Base-by-base conservation (phyloP, 805 yeast species). In the Cyberlindnera amylophila region DNA sequence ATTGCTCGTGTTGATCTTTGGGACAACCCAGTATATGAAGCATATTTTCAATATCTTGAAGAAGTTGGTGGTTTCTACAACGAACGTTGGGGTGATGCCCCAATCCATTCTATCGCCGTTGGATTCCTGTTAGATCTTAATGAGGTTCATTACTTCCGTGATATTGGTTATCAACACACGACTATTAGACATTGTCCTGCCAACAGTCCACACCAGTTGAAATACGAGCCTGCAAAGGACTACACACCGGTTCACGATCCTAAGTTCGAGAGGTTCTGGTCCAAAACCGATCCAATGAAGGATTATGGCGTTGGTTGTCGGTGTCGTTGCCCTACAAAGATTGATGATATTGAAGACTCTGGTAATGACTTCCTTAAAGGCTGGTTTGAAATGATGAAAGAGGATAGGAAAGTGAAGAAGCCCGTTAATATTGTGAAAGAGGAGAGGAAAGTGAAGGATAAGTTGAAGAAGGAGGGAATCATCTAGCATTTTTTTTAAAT, bases 71-170 rank as follows among this genome's bases (percentile, higher is more conserved):
- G 98, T 0, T 90, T 91, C 58, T 89, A 81, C 72, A 73, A 75
- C 41, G 96, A 93, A 61, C 69, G 99, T 56, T 91, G 98, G 98
- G 98, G 98, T 2, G 98, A 91, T 70, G 96, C 97, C 0, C 96
- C 97, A 0, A 81, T 91, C 4, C 97, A 89, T 61, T 82, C 96
- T 0, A 63, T 93, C 17, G 98, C 95, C 0, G 77, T 85, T 5
- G 91, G 88, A 0, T 71, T 93, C 74, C 70, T 85, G 54, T 66
- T 90, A 32, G 72, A 83, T 45, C 62, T 81, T 3, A 67, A 75
- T 2, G 86, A 90, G 44, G 67, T 91, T 9, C 97, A 91, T 64
- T 91, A 89, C 64, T 91, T 91, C 65, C 69, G 96, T 49, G 97
- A 91, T 57, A 82, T 91, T 50, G 98, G 98, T 0, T 91, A 90